A percentile compares a stretch with the other conserved stretches of the same genome.
These are phyloP conservation scores for Fusarium oligoseptatum DNA, from an alignment of 2,329 filamentous ascomycete species.

Conservation along the genomic window DNA sequence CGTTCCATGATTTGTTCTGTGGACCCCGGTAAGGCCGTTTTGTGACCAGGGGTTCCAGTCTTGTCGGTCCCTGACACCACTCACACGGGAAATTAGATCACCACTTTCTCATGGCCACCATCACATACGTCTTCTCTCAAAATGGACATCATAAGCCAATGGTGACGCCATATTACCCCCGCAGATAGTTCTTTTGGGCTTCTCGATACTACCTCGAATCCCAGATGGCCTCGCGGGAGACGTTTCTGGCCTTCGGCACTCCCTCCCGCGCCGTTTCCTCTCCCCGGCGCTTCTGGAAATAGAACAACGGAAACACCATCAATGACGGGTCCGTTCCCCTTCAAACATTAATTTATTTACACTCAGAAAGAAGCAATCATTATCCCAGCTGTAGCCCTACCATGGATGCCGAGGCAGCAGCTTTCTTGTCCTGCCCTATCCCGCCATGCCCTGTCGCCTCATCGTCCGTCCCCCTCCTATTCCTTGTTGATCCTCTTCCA, in stretches of 20 bases:
- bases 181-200: constrained; percentile 33
- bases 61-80: constrained; percentile 35
- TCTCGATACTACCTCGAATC: constrained; percentile 28
- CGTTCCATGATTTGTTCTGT: constrained; percentile 45
- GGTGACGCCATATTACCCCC: constrained; percentile 32
- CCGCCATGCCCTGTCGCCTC: background rate
- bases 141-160: constrained; percentile 46
- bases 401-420: constrained; percentile 21
- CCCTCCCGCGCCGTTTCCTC: constrained; percentile 29
- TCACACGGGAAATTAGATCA: constrained; percentile 45
- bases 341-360: constrained; percentile 43
- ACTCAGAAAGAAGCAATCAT: constrained; percentile 36
- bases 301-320: constrained; percentile 42
- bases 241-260: constrained; percentile 27
- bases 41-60: constrained; percentile 32
- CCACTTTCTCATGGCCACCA: constrained; percentile 26
- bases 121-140: constrained; percentile 39
- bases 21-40: constrained; percentile 44
- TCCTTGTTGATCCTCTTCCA: constrained; percentile 75
- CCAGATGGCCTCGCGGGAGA: constrained; percentile 24
- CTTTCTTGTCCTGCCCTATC: constrained; percentile 1
- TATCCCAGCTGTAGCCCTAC: constrained; percentile 36
- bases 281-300: constrained; percentile 42
- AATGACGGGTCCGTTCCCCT: constrained; percentile 35
- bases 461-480: constrained; percentile 44